phyloP scores from a whole-genome alignment of 2,329 filamentous ascomycete genomes.

The Trichoderma harzianum region DNA sequence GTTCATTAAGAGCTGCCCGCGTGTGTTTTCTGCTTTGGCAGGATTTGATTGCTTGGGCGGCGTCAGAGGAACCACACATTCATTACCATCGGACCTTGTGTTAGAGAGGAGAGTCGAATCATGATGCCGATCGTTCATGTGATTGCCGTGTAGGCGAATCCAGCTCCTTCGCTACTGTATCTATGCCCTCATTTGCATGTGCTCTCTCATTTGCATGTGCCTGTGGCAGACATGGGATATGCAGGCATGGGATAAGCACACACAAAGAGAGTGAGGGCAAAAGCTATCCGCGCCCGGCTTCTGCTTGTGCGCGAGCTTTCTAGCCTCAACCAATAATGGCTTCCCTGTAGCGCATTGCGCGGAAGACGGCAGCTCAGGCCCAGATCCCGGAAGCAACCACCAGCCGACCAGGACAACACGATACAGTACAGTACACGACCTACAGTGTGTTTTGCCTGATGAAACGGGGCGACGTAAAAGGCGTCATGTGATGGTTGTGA shows the following conservation, averaged over 20 bases:
- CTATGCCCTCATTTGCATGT: not conserved
- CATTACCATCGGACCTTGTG: not conserved
- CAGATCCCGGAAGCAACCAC: not conserved
- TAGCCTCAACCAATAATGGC: not conserved
- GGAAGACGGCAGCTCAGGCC: not conserved
- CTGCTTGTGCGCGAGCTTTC: not conserved
- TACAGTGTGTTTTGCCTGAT: not conserved
- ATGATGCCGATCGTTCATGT: not conserved
- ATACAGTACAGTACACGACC: not conserved
- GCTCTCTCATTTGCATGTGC: not conserved
- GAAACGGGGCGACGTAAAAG: not conserved
- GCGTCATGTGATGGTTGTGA: conserved; percentile 14
- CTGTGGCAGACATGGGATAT: not conserved
- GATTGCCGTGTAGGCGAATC: not conserved
- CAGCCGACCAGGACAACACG: not conserved
- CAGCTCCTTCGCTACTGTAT: not conserved
- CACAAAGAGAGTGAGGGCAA: not conserved
- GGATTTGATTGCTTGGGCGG: conserved; percentile 35
- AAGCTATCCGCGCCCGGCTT: not conserved
- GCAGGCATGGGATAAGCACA: not conserved
- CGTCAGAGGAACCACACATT: conserved; percentile 43
- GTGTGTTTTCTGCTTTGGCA: conserved; percentile 39
- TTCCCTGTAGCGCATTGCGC: not conserved
- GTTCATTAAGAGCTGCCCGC: conserved; percentile 58
- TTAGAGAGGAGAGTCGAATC: not conserved